Base-by-base conservation (phyloP, 345 rosid species). In the Zanthoxylum bungeanum region DNA sequence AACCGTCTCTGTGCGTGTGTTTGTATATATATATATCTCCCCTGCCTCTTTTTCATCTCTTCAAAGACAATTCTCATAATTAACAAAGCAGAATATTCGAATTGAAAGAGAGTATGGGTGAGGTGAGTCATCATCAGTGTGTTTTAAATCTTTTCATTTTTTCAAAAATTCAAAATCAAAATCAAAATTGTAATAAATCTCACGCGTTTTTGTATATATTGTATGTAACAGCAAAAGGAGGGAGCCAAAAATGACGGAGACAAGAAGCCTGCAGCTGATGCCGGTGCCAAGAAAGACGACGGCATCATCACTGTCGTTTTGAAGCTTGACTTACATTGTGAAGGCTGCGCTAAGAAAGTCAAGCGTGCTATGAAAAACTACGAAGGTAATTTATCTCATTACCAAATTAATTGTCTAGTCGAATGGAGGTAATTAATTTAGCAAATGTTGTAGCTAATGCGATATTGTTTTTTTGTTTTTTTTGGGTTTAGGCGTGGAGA, bases 321-420 rank as follows among this genome's bases (percentile, higher is more conserved):
- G 86, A 92, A 88, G 83, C 71, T 78, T 69, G 91, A 90, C 63
- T 77, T 95, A 85, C 98, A 90, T 85, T 95, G 99, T 37, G 93
- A 92, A 64, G 98, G 96, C 19, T 95, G 99, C 50, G 97, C 96
- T 30, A 90, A 88, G 36, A 91, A 91, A 69, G 85, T 88, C 50
- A 25, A 64, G 62, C 87, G 84, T 16, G 36, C 72, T 6, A 68
- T 84, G 62, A 90, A 80, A 37, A 60, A 72, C 28, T 72, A 66
- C 22, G 81, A 76, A 47, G 98, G 99, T 95, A 83, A 59, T 4
- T 22, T 60, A 24, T 42, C 14, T 31, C 28, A 58, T 21, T 4
- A 64, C 9, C 0, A 56, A 14, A 17, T 44, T 17, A 44, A 14
- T 44, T 44, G n/a, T n/a, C n/a, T n/a, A n/a, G n/a, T n/a, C n/a